phyloP scores from a whole-genome alignment of 192 early-diverging fungal species.

The Podochytrium sp. region DNA sequence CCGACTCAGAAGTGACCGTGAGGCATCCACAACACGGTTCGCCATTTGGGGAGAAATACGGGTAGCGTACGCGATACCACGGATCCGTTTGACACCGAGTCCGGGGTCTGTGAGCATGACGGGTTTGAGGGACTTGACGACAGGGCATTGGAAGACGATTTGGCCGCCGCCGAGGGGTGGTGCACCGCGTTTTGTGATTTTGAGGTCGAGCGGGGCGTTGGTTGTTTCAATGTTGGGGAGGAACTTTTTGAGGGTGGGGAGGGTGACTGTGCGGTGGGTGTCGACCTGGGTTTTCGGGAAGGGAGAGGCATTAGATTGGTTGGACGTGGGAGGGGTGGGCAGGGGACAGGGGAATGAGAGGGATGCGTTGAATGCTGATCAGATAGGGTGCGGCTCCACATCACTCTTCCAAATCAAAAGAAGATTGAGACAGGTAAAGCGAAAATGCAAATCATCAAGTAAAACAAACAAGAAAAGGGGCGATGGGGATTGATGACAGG shows the following conservation, averaged over 20 bases:
- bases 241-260: slow-evolving; percentile 83
- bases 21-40: slow-evolving; percentile 90
- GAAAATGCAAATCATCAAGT: neutral
- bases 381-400: neutral
- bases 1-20: slow-evolving; percentile 82
- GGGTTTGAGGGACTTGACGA: slow-evolving; percentile 67
- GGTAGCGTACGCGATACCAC: slow-evolving; percentile 92
- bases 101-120: slow-evolving; percentile 84
- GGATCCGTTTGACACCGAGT: slow-evolving; percentile 82
- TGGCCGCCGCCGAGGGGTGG: slow-evolving; percentile 92
- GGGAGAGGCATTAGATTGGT: neutral
- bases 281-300: slow-evolving; percentile 64
- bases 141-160: slow-evolving; percentile 84
- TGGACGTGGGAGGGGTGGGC: neutral
- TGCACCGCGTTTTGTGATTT: slow-evolving; percentile 87
- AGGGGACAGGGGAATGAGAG: neutral
- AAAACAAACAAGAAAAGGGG: neutral
- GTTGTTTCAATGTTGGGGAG: neutral
- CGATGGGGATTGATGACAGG: neutral
- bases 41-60: slow-evolving; percentile 93
- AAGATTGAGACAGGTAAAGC: neutral
- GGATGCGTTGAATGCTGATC: neutral
- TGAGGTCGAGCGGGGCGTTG: slow-evolving; percentile 23
- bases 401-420: too few species aligned
- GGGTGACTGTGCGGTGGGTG: slow-evolving; percentile 84